These are phyloP conservation scores for Neoboletus magnificus DNA, from an alignment of 768 basidiomycete genomes.

Conservation along the genomic window DNA sequence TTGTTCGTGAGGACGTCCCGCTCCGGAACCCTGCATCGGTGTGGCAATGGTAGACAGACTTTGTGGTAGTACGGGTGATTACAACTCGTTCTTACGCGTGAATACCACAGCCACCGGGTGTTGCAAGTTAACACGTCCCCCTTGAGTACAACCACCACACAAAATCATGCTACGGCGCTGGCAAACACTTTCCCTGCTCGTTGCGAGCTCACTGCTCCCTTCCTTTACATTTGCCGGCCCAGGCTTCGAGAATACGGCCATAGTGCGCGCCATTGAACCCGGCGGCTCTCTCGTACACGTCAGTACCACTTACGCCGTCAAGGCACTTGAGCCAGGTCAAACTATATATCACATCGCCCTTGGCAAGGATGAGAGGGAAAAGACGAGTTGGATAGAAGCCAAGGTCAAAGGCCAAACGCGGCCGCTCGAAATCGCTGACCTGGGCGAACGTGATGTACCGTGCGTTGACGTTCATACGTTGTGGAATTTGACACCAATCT, in stretches of 20 bases:
- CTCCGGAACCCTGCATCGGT: conserved; percentile 66
- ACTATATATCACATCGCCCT: conserved; percentile 68
- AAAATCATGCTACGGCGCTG: conserved; percentile 40
- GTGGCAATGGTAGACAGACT: conserved; percentile 71
- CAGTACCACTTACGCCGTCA: conserved; percentile 85
- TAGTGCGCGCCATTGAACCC: conserved; percentile 87
- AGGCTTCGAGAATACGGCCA: conserved; percentile 83
- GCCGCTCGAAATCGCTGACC: conserved; percentile 50
- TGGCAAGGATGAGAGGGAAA: conserved; percentile 55
- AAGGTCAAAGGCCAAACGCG: conserved; percentile 69
- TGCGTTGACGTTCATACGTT: conserved; percentile 35
- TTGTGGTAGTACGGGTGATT: background rate
- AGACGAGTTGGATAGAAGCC: conserved; percentile 76
- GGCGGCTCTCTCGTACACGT: conserved; percentile 86
- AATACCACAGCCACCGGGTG: conserved; percentile 12
- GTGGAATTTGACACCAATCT: conserved; percentile 11
- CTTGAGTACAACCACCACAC: conserved; percentile 30
- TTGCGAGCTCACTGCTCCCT: conserved; percentile 39
- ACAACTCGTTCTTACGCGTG: conserved; percentile 2
- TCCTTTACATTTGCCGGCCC: conserved; percentile 40
- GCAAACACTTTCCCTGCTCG: conserved; percentile 47
- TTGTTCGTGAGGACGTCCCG: conserved; percentile 76
- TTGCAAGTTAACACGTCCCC: conserved; percentile 18
- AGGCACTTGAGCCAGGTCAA: conserved; percentile 59
- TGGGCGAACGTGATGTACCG: conserved; percentile 48